These are phyloP conservation scores for Gossypium bickii DNA, from an alignment of 345 rosid genomes.

Conservation along the genomic window DNA sequence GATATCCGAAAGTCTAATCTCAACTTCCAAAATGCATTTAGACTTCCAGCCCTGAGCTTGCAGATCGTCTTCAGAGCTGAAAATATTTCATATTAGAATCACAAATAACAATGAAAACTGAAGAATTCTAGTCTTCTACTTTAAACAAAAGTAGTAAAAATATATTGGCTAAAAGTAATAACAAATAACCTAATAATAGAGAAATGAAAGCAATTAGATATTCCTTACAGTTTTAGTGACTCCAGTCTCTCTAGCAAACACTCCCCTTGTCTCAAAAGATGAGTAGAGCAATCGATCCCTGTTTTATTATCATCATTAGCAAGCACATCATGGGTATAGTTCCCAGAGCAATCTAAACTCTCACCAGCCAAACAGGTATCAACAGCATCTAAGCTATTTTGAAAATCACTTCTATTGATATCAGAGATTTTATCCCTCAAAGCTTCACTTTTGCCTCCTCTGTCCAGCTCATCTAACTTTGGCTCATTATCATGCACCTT, in stretches of 20 bases:
- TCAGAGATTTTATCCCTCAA: constrained; percentile 23
- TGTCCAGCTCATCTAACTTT: constrained; percentile 20
- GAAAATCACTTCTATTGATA: constrained; percentile 27
- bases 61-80: constrained; percentile 53
- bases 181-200: neutral
- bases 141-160: constrained; percentile 6
- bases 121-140: constrained; percentile 1
- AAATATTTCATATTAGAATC: constrained; percentile 18
- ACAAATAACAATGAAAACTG: constrained; percentile 3
- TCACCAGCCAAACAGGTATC: constrained; percentile 23
- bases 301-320: constrained; percentile 27
- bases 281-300: constrained; percentile 37
- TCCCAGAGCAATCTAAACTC: constrained; percentile 24
- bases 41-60: constrained; percentile 48
- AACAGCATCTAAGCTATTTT: constrained; percentile 23
- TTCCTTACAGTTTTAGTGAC: constrained; percentile 61
- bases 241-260: constrained; percentile 66
- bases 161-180: neutral
- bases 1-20: constrained; percentile 79
- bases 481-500: constrained; percentile 19
- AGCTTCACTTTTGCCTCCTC: constrained; percentile 32
- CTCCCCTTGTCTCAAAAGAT: constrained; percentile 52
- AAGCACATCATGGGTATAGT: constrained; percentile 16
- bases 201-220: constrained; percentile 18
- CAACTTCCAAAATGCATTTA: constrained; percentile 61